These are phyloP conservation scores for Dacryopinax spathularia DNA, from an alignment of 768 basidiomycete species.

Conservation along the genomic window DNA sequence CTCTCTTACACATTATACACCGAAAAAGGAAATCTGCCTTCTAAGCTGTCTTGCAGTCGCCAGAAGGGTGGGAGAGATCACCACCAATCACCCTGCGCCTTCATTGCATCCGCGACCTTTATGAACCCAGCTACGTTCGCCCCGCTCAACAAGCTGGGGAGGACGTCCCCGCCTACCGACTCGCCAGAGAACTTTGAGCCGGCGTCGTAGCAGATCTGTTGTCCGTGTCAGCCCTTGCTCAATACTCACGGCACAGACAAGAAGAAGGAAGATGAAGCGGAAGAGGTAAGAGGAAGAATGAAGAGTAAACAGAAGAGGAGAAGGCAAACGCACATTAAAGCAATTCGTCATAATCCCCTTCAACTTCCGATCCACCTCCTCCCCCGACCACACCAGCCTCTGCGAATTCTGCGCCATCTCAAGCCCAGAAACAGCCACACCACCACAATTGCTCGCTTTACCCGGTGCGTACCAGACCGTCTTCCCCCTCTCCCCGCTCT, in stretches of 20 bases:
- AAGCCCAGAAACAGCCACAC: slow-evolving; percentile 63
- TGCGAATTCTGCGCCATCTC: slow-evolving; percentile 73
- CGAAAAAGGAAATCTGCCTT: too few species aligned
- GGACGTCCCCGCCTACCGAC: slow-evolving; percentile 24
- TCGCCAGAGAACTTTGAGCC: slow-evolving; percentile 45
- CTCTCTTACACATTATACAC: too few species aligned
- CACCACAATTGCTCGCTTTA: slow-evolving; percentile 54
- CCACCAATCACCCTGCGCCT: slow-evolving; percentile 65
- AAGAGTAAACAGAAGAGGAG: slow-evolving; percentile 1
- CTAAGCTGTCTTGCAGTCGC: too few species aligned
- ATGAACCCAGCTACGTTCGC: slow-evolving; percentile 64
- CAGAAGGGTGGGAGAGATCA: too few species aligned
- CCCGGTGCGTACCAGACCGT: slow-evolving; percentile 62
- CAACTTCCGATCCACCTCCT: slow-evolving; percentile 53
- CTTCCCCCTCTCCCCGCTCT: slow-evolving; percentile 28
- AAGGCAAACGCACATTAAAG: slow-evolving; percentile 30
- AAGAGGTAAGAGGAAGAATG: slow-evolving; percentile 3
- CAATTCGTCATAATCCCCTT: slow-evolving; percentile 56
- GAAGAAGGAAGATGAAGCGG: too few species aligned
- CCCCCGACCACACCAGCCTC: slow-evolving; percentile 44
- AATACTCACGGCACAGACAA: too few species aligned
- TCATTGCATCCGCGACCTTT: slow-evolving; percentile 58
- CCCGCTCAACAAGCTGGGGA: slow-evolving; percentile 44
- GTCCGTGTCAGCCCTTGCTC: slow-evolving; percentile 6
- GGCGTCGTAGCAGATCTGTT: slow-evolving; percentile 40